Evolutionary conservation across 2,329 filamentous ascomycete genomes (phyloP).

Genomic region (Aspergillus japonicus): DNA sequence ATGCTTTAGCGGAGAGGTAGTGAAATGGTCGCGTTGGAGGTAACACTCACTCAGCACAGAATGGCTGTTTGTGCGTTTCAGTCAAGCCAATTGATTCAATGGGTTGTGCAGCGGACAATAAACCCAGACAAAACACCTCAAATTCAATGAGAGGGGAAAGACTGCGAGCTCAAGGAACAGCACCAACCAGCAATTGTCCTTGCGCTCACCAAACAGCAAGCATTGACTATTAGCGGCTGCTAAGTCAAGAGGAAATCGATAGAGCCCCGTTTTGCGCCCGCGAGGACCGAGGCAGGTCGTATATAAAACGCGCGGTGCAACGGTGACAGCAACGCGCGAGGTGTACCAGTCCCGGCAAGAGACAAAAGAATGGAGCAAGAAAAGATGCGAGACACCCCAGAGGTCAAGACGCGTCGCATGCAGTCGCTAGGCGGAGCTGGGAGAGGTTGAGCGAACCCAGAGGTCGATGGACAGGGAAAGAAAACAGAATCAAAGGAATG

Average conservation of each 20-base stretch:
- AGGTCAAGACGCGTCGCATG: constrained; percentile 16
- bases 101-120: constrained; percentile 7
- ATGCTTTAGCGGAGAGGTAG: neutral
- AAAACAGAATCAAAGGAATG: neutral
- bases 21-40: neutral
- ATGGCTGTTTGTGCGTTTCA: neutral
- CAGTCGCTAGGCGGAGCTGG: neutral
- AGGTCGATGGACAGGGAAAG: neutral
- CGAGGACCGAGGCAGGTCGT: neutral
- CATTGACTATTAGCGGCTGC: neutral
- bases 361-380: constrained; percentile 1
- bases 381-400: neutral
- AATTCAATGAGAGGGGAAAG: constrained; percentile 8
- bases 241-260: neutral
- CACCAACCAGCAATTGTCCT: constrained; percentile 17
- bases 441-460: neutral
- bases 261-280: neutral
- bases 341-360: neutral
- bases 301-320: neutral
- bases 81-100: neutral
- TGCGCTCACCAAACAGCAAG: neutral
- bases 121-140: constrained; percentile 10
- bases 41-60: neutral
- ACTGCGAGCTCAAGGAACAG: constrained; percentile 4
- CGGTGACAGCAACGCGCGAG: neutral